Base-by-base conservation (phyloP, 2,329 filamentous ascomycete genomes). In the Fusarium pseudograminearum region DNA sequence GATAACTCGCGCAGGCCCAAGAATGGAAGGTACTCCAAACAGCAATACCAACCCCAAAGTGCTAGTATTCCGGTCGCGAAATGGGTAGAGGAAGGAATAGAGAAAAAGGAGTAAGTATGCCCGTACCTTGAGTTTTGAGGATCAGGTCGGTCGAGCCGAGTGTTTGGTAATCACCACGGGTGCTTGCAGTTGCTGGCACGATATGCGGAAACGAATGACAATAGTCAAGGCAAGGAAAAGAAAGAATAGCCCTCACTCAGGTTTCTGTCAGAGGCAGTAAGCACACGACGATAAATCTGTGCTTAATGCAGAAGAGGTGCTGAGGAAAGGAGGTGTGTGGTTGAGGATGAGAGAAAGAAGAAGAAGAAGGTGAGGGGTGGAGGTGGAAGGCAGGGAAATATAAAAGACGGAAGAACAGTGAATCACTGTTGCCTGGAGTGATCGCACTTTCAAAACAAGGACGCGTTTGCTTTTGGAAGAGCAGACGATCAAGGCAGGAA, bases 101-200 rank as follows among this genome's bases (percentile, higher is more conserved):
- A 53, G 18, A 6, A 7, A 16, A 31, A 33, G 14, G n/a, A 11
- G 9, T 6, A 15, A 20, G 7, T n/a, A 24, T 31, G 7, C 11
- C n/a, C 61, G 9, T 63, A 67, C 64, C 51, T 62, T 48, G 50
- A 33, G 45, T 30, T 14, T 63, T 52, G 41, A 48, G 20, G n/a
- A 56, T 62, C 24, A 26, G 15, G 38, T 20, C 38, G 16, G 31
- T 55, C 22, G 38, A 34, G 36, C 22, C n/a, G 34, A 56, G 31
- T 26, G 30, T 24, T 18, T n/a, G 26, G 40, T 26, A 26, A 30
- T 38, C 33, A 34, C 16, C 46, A 31, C 24, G 48, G 40, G 34
- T 33, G 18, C n/a, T 16, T 22, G n/a, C 18, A 42, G 24, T 24
- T 24, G 22, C 22, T 30, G 20, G 24, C n/a, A 26, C n/a, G 20